Evolutionary conservation across 495 filamentous ascomycete genomes (phyloP), one percentile per base, ranked within the genome.

Genomic region (Xylaria grammica): DNA sequence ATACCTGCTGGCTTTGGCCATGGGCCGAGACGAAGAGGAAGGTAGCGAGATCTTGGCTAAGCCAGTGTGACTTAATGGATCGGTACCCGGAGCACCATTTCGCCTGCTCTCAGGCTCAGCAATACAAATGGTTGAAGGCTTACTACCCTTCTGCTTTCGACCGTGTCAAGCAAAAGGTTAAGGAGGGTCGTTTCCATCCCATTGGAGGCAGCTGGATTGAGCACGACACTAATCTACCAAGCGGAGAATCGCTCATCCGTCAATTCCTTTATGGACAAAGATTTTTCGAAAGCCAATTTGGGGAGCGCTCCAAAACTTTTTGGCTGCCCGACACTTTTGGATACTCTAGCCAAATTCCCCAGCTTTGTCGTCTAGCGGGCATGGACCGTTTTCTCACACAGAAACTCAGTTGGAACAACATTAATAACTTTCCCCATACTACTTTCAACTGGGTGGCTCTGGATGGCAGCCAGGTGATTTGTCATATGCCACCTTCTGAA

Each of bases 21-120:
- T 98, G 90, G 84, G 95, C 92, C n/a, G 95, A 99, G 82, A 99
- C 95, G 0, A 97, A 97, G 75, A 90, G 95, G 63, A 99, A 99
- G 80, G 89, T 97, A 7, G 95, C 92, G 26, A 87, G 95, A 22
- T 97, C 94, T 1, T 99, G 95, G 94, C 91, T 93, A 2, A 97
- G 91, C 72, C 95, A 99, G 73, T 97, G 93, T 73, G 89, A 94
- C 69, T 79, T 99, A 48, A 90, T 99, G 80, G 95, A 99, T 36
- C 86, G 91, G 4, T 99, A 98, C 66, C 92, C 94, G 0, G 95
- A 99, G 76, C 90, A 96, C 69, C 87, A 93, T 22, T 99, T 99
- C 78, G 86, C 90, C 42, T 90, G 87, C 69, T 97, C 94, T 0
- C 93, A 96, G 69, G 95, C 94, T 10, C 95, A 99, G 70, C 95